A percentile compares a stretch with the other conserved stretches of the same genome.
Evolutionary conservation across 2,329 filamentous ascomycete species (phyloP).

Genomic region (Fusarium verticillioides): DNA sequence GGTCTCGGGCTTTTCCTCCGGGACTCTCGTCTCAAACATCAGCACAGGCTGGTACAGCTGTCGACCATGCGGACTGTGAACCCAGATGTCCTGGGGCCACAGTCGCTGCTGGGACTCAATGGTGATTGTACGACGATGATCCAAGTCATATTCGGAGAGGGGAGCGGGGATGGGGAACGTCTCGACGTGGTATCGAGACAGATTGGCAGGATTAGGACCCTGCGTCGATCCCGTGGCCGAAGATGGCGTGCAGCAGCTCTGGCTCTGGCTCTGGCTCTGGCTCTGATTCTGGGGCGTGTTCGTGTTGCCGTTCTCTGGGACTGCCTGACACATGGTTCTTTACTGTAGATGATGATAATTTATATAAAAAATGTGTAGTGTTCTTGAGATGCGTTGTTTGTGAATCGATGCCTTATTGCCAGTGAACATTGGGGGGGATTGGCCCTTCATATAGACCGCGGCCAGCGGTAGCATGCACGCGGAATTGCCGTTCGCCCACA

Average conservation of each 20-base stretch:
- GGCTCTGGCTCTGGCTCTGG: neutral
- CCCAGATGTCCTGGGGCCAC: conserved; percentile 34
- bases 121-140: conserved; percentile 13
- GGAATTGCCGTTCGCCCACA: neutral
- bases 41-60: conserved; percentile 27
- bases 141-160: neutral
- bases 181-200: neutral
- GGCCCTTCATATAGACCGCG: neutral
- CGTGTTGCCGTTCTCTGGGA: neutral
- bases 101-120: neutral
- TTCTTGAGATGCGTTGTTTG: neutral
- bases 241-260: neutral
- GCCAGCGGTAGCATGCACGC: fast-evolving
- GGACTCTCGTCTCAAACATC: neutral
- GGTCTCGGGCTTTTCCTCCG: neutral
- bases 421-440: neutral
- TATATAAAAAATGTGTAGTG: neutral
- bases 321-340: neutral
- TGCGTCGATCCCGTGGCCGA: neutral
- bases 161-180: conserved; percentile 1
- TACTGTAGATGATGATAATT: neutral
- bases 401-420: no score
- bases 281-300: neutral
- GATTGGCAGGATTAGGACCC: neutral
- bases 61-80: conserved; percentile 12